Conservation (phyloP, 164 flowering plant genomes). For the Echeveria elegans region DNA sequence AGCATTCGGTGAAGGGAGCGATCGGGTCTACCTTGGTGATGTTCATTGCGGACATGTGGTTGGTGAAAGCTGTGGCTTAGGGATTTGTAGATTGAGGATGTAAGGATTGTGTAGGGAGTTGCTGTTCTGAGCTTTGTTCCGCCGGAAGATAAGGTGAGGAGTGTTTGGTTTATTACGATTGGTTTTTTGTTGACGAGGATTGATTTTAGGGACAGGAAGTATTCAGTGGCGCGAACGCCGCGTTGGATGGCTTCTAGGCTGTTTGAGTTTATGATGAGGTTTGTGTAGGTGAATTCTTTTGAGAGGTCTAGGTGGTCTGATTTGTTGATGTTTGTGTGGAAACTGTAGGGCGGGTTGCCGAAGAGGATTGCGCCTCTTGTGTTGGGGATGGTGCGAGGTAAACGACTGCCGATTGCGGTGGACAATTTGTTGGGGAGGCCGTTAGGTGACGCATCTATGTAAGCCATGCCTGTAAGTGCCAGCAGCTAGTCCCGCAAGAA, state of each 20-base stretch:
- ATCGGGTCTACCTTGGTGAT: constrained; percentile 12
- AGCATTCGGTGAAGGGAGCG: constrained; percentile 17
- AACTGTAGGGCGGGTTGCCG: constrained; percentile 31
- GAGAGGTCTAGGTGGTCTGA: constrained; percentile 17
- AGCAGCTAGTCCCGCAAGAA: constrained; percentile 27
- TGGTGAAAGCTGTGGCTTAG: neutral
- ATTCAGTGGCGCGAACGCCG: constrained; percentile 27
- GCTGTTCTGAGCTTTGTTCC: constrained; percentile 11
- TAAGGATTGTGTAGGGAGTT: constrained; percentile 8
- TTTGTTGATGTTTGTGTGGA: constrained; percentile 17
- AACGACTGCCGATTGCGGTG: constrained; percentile 20
- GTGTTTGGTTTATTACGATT: constrained; percentile 15
- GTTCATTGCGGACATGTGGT: neutral
- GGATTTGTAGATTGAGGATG: constrained; percentile 8
- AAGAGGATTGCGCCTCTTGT: constrained; percentile 27
- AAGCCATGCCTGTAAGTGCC: constrained; percentile 40
- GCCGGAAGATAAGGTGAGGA: constrained; percentile 17
- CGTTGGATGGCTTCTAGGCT: constrained; percentile 17
- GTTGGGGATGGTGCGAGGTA: constrained; percentile 14
- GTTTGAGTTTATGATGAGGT: constrained; percentile 25
- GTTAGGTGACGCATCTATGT: constrained; percentile 26
- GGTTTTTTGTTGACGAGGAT: constrained; percentile 20
- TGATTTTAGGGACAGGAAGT: constrained; percentile 30
- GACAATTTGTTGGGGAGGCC: constrained; percentile 27
- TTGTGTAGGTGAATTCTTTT: constrained; percentile 21